Evolutionary conservation across 2,329 filamentous ascomycete species (phyloP).

Genomic region (Hypoxylon sp.): DNA sequence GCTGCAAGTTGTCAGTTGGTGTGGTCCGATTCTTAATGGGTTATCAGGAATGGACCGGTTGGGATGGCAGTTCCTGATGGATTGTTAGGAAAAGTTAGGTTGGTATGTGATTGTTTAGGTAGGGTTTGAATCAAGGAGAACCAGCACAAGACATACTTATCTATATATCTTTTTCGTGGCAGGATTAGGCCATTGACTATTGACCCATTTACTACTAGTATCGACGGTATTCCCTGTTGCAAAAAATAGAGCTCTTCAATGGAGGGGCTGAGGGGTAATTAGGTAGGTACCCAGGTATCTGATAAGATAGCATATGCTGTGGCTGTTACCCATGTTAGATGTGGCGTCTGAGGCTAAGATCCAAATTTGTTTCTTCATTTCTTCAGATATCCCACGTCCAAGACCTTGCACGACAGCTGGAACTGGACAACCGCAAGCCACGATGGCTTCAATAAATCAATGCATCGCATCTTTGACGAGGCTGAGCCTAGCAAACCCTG

Average conservation of each 20-base stretch:
- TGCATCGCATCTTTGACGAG: slow-evolving; percentile 67
- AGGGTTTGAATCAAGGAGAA: slow-evolving; percentile 38
- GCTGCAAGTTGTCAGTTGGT: slow-evolving; percentile 5
- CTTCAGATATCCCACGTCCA: slow-evolving; percentile 10
- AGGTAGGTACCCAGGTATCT: not conserved
- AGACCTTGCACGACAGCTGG: slow-evolving; percentile 1
- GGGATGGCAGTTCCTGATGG: slow-evolving; percentile 17
- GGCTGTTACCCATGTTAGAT: slow-evolving; percentile 1
- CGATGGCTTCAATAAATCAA: slow-evolving; percentile 65
- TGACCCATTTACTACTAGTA: no score
- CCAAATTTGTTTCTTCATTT: slow-evolving; percentile 42
- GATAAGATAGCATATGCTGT: slow-evolving; percentile 20
- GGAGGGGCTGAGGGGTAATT: no score
- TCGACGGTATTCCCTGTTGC: no score
- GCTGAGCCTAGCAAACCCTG: slow-evolving; percentile 57
- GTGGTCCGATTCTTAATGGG: slow-evolving; percentile 23
- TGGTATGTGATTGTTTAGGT: slow-evolving; percentile 11
- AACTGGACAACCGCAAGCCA: slow-evolving; percentile 37
- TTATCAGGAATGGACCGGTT: slow-evolving; percentile 10
- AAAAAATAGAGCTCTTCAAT: no score
- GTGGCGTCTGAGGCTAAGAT: slow-evolving; percentile 28
- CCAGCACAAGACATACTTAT: no score
- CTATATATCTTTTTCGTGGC: slow-evolving; percentile 44
- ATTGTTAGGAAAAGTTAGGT: slow-evolving; percentile 11
- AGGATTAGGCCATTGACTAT: slow-evolving; percentile 42